A percentile compares a stretch with the other conserved stretches of the same genome.
Conservation (phyloP, 2,329 filamentous ascomycete species). For the Coniochaeta prunicola region DNA sequence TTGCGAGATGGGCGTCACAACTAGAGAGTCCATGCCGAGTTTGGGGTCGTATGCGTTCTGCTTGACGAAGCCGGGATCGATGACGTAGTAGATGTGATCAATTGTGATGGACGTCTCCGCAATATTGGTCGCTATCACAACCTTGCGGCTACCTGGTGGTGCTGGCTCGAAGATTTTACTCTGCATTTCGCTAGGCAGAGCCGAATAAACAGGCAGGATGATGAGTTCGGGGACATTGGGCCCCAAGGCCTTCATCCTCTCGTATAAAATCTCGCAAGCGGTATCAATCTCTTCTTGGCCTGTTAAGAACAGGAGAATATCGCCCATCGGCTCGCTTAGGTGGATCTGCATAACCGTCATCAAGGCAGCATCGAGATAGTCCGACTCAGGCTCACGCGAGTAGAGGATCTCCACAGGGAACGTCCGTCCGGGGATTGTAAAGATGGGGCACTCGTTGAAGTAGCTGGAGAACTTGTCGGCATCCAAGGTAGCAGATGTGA, state of each 20-base stretch:
- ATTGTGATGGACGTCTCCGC: conserved; percentile 98
- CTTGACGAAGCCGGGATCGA: conserved; percentile 96
- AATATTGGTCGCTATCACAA: conserved; percentile 97
- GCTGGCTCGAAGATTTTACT: conserved; percentile 92
- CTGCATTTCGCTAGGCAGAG: conserved; percentile 88
- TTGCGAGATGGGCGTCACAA: conserved; percentile 94
- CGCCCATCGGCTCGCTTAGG: conserved; percentile 81
- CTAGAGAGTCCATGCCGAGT: conserved; percentile 92
- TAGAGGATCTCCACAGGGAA: conserved; percentile 96
- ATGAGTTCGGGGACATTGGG: conserved; percentile 86
- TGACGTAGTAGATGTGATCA: conserved; percentile 94
- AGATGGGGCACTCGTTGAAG: conserved; percentile 93
- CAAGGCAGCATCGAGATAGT: conserved; percentile 91
- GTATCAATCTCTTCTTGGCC: conserved; percentile 98
- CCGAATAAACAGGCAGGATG: conserved; percentile 93
- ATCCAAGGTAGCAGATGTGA: conserved; percentile 92
- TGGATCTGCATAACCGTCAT: conserved; percentile 98
- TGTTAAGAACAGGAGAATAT: conserved; percentile 94
- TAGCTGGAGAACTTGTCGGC: conserved; percentile 97
- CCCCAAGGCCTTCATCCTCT: conserved; percentile 93
- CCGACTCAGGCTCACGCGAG: conserved; percentile 86
- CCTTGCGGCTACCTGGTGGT: conserved; percentile 77
- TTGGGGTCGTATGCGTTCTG: conserved; percentile 97
- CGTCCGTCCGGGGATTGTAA: conserved; percentile 90
- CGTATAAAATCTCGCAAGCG: conserved; percentile 82